Base-by-base conservation (phyloP, 352 stramenopile genomes). In the Phytophthora crassamura region DNA sequence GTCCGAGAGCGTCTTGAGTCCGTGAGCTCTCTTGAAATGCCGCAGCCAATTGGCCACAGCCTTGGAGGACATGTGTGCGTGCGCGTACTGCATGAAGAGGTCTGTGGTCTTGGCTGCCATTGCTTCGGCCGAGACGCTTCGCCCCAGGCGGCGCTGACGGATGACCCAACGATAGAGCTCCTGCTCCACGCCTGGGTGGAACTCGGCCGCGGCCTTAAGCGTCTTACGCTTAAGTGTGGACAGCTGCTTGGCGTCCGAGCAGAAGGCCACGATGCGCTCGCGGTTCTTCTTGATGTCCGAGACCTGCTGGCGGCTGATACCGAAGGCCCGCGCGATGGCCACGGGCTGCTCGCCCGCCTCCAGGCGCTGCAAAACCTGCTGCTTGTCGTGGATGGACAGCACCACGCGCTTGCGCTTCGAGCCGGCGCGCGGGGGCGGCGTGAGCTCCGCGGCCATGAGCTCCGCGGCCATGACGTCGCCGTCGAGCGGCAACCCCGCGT, bases 201-300 rank as follows among this genome's bases (percentile, higher is more conserved):
- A 88, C 53, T 89, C 80, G 25, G 82, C 78, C 43, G 82, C 82
- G 48, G 74, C 70, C 40, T 82, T 82, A 45, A 94, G 70, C 16
- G 86, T 94, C 75, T 94, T 94, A 48, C 84, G 79, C 38, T 77
- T 80, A 51, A 94, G 68, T 20, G 71, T 91, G 1, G 78, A 84
- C 30, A 91, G 61, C 51, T 93, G 83, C 51, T 91, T 90, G 48
- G 84, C 86, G 47, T 94, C 81, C 4, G 83, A 66, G 40, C 86
- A 94, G 41, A 90, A 92, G 43, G 79, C 74, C 55, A 94, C 53
- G 54, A 94, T 94, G 33, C 86, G 74, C 8, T 89, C 81, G 38
- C 74, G 74, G 74, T 94, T 94, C 66, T 93, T 94, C 72, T 94
- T 94, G 59, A 94, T 93, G 61, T 94, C 86, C 14, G 84, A 93